Base-by-base conservation (phyloP, 257 asterid genomes). In the Oldenlandia corymbosa region DNA sequence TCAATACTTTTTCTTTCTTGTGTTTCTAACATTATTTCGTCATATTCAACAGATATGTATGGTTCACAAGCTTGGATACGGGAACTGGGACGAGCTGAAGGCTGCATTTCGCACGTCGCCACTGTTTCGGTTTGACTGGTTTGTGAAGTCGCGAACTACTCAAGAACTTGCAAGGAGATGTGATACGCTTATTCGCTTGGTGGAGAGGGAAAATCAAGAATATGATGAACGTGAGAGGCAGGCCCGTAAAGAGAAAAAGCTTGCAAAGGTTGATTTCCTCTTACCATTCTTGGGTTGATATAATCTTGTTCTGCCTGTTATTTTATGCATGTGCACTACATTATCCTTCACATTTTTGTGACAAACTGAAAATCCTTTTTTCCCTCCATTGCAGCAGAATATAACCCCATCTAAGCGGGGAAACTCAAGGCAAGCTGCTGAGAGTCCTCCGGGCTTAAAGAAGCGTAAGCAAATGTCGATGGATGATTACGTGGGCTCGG, bases 151-250 rank as follows among this genome's bases (percentile, higher is more conserved):
- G 9, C 91, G 99, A 28, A 93, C 99, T 17, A 88, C 99, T 64
- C 96, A 87, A 79, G 99, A 93, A 58, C 91, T 90, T 72, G 99
- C 99, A 23, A 87, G 99, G 88, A 87, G 99, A 69, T 93, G 99
- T 45, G 99, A 93, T 66, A 79, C 99, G 4, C 95, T 93, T 47
- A 83, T 93, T 65, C 85, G 96, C 59, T 65, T 93, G 78, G 91
- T 93, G 64, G 97, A 93, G 83, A 82, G 85, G 60, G 99, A 93
- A 69, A 93, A 93, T 75, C 97, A 93, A 77, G 99, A 93, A 74
- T 84, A 73, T 53, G 99, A 93, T 17, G 99, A 90, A 81, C 83
- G 88, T 78, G 97, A 90, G 78, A 85, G 99, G 60, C 96, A 87
- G 76, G 99, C 97, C 55, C 97, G 99, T 18, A 93, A 88, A 76